Evolutionary conservation across 371 early-diverging fungal species (phyloP), one percentile per base, ranked within the genome.

Genomic region (Lichtheimia ornata): DNA sequence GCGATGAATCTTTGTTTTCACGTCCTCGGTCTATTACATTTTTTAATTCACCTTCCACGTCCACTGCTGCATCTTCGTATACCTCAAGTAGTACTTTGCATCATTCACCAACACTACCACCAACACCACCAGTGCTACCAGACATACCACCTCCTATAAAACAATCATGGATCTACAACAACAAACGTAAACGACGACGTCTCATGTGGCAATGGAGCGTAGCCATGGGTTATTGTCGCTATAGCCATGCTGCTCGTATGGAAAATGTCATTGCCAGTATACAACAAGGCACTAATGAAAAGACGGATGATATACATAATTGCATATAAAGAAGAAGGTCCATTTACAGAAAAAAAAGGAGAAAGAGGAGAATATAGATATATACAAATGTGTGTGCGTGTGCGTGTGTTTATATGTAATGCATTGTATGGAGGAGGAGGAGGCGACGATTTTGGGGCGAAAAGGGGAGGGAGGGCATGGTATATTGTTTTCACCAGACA

Each of bases 201-300:
- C 44, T 69, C 49, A 57, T 64, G 13, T 69, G 69, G 69, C 64
- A 69, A 55, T 69, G 69, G 69, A 69, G 69, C 18, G 64, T 69
- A 11, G 61, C 69, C 14, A 69, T 69, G 69, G 69, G 69, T 0
- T 64, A 64, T 28, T 69, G 69, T 41, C 57, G 47, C 2, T 69
- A 69, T 45, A 55, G 41, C 12, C 69, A 69, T 54, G 69, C 62
- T 15, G 40, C 45, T 27, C 41, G 43, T 15, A 28, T 69, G 9
- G 54, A 56, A 20, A 15, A 50, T 17, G 30, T 69, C 58, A 61
- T 69, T 47, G 22, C 50, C n/a, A 41, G 40, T 14, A 43, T 59
- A 22, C 47, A 57, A 47, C 47, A 57, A 30, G 22, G 18, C 49
- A 58, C 43, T 24, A 43, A 58, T 14, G 13, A 14, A 18, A 43